These are phyloP conservation scores for Stephanodiscus triporus DNA, from an alignment of 108 stramenopile genomes.

Conservation along the genomic window DNA sequence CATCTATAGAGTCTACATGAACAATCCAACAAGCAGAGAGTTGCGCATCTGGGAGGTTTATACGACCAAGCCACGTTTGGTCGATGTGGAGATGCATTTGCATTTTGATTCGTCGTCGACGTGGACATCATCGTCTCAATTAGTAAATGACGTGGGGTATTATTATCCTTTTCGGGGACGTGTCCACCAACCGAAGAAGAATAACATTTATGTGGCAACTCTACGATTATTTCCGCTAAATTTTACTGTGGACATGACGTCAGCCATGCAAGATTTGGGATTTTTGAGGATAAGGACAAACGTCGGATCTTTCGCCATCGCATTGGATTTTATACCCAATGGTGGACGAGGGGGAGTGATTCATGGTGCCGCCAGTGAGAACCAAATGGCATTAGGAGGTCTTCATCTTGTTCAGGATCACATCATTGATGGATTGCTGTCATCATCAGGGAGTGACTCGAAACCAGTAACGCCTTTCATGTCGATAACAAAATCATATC, in stretches of 20 bases:
- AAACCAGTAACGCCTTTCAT: not conserved
- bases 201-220: constrained; percentile 55
- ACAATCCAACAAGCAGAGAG: constrained; percentile 52
- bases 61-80: constrained; percentile 54
- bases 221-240: constrained; percentile 47
- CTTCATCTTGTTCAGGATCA: constrained; percentile 26
- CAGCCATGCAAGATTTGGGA: constrained; percentile 46
- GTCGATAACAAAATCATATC: constrained; percentile 23
- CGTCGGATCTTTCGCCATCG: constrained; percentile 53
- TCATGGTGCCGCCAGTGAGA: constrained; percentile 9
- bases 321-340: constrained; percentile 53
- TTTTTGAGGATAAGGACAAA: constrained; percentile 60
- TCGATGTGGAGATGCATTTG: constrained; percentile 41
- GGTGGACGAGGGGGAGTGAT: constrained; percentile 14
- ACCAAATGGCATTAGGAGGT: constrained; percentile 27
- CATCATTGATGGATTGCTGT: constrained; percentile 7
- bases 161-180: constrained; percentile 42
- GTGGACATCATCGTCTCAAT: not conserved
- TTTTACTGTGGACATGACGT: constrained; percentile 35
- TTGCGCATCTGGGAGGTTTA: constrained; percentile 58
- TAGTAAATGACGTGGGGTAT: constrained; percentile 12
- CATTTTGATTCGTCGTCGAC: not conserved
- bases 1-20: constrained; percentile 57
- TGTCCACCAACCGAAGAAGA: constrained; percentile 44
- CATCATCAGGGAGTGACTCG: not conserved